Evolutionary conservation across 768 basidiomycete species (phyloP).

Genomic region (Hemileccinum rubropunctum): DNA sequence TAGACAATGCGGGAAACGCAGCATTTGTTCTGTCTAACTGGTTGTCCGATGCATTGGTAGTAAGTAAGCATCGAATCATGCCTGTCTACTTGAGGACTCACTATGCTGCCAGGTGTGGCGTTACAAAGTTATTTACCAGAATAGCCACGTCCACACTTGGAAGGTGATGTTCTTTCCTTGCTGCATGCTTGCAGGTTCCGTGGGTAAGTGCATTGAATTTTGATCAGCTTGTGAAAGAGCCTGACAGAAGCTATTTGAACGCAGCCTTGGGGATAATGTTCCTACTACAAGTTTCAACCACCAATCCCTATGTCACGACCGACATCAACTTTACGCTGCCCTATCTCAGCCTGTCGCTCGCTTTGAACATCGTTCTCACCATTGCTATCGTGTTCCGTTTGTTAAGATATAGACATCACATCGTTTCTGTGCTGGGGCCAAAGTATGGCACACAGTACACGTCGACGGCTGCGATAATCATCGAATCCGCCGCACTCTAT

Average conservation of each 20-base stretch:
- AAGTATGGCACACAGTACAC: slow-evolving; percentile 27
- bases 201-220: not conserved
- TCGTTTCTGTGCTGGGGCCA: slow-evolving; percentile 18
- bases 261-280: slow-evolving; percentile 8
- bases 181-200: slow-evolving; percentile 7
- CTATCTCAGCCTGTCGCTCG: slow-evolving; percentile 29
- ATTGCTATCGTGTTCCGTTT: slow-evolving; percentile 31
- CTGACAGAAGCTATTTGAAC: no score
- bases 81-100: not conserved
- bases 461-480: slow-evolving; percentile 32
- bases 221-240: no score
- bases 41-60: slow-evolving; percentile 20
- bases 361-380: slow-evolving; percentile 33
- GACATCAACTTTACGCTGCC: slow-evolving; percentile 16
- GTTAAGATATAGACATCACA: slow-evolving; percentile 15
- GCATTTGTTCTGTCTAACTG: slow-evolving; percentile 11
- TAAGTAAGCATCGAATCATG: slow-evolving; percentile 7
- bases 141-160: slow-evolving; percentile 4
- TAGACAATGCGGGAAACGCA: slow-evolving; percentile 11
- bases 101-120: slow-evolving; percentile 9
- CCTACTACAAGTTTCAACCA: slow-evolving; percentile 12
- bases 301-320: slow-evolving; percentile 7
- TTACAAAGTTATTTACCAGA: slow-evolving; percentile 19
- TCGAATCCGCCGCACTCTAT: slow-evolving; percentile 36
- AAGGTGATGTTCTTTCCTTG: slow-evolving; percentile 7